Evolutionary conservation across 176 grass and related monocot genomes (phyloP), one percentile per base, ranked within the genome.

Genomic region (Raddia distichophylla): DNA sequence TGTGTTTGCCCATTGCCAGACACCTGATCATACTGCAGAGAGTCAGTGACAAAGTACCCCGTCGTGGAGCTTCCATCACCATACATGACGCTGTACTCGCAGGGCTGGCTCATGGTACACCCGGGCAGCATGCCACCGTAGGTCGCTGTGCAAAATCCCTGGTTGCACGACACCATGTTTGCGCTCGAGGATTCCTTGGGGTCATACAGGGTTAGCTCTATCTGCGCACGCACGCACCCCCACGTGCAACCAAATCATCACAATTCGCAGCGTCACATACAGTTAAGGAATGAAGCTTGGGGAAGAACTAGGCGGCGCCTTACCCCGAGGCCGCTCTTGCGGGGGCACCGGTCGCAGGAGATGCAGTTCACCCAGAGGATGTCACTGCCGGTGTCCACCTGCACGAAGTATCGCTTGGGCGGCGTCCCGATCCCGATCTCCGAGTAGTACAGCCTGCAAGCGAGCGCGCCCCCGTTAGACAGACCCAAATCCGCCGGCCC

Each of bases 301-400:
- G 8, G 34, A 53, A 22, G 18, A 7, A 53, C 10, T 1, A 54
- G 48, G 17, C 3, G 8, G 8, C 5, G 8, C 8, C 33, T 0
- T 86, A 98, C 96, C 84, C 96, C 96, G 80, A 98, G 84, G 2
- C 88, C 93, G 80, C 93, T 98, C 85, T 90, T 95, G 35, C 18
- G 70, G 33, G 96, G 96, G 71, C 93, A 98, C 12, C 67, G 76
- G 14, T 71, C 79, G 79, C 96, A 98, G 53, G 86, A 54, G 86
- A 91, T 82, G 86, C 92, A 98, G 53, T 98, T 98, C 13, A 95
- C 90, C 93, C 93, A 98, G 47, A 98, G 88, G 45, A 98, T 86
- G 82, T 98, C 96, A 67, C 93, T 98, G 70, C 96, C 96, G 7
- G 96, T 98, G 67, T 98, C 96, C 61, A 98, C 88, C 91, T 95